Conservation (phyloP, 106 monocot genomes). For the Apostasia ramifera region DNA sequence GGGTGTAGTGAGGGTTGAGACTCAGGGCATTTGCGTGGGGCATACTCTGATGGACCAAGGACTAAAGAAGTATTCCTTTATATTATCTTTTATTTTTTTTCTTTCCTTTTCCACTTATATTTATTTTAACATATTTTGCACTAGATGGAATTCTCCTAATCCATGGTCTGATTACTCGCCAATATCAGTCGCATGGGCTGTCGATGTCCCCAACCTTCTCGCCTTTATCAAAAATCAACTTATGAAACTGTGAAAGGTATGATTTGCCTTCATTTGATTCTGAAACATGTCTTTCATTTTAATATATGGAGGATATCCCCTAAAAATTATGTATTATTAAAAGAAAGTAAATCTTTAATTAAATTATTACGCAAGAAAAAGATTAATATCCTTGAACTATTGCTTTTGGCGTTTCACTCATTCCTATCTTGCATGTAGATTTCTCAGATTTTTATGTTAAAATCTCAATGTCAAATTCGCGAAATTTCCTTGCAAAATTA, state of each 20-base stretch:
- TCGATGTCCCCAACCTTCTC: conserved; percentile 62
- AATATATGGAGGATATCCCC: too few relatives aligned
- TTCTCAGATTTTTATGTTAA: too few relatives aligned
- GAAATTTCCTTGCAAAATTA: too few relatives aligned
- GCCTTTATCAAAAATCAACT: conserved; percentile 54
- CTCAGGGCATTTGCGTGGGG: conserved; percentile 82
- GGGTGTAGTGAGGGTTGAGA: conserved; percentile 96
- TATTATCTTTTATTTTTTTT: conserved; percentile 2
- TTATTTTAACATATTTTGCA: conserved; percentile 11
- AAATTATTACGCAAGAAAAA: too few relatives aligned
- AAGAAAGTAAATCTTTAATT: too few relatives aligned
- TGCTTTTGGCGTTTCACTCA: too few relatives aligned
- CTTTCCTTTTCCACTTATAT: not conserved
- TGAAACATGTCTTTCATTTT: too few relatives aligned
- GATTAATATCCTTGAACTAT: too few relatives aligned
- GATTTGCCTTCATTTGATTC: not conserved
- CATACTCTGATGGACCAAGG: conserved; percentile 96
- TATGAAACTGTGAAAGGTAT: conserved; percentile 49
- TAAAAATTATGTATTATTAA: too few relatives aligned
- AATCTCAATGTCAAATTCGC: too few relatives aligned
- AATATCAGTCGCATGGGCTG: conserved; percentile 86
- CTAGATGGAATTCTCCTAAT: conserved; percentile 75
- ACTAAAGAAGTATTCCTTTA: conserved; percentile 51
- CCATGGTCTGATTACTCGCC: conserved; percentile 76
- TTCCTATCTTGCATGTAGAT: too few relatives aligned